Conservation (phyloP, 176 grass and related monocot species). For the Oryza punctata region DNA sequence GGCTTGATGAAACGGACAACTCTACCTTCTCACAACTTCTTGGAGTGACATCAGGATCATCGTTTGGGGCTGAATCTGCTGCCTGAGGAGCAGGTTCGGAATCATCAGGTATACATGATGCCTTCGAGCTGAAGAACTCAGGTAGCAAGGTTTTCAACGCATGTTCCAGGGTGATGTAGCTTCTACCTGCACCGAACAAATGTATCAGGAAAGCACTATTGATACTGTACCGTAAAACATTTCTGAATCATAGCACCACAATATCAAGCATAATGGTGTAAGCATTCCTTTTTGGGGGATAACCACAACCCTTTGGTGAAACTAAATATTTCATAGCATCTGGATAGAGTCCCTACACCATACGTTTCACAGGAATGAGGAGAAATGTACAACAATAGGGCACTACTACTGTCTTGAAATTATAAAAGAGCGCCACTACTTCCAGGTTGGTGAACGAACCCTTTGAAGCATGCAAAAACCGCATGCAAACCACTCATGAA, state of each 20-base stretch:
- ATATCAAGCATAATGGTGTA: neutral
- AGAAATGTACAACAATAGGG: neutral
- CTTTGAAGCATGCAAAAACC: neutral
- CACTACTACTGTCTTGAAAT: neutral
- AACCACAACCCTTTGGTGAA: neutral
- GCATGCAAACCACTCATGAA: neutral
- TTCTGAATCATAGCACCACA: neutral
- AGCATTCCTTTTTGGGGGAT: neutral
- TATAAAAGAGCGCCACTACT: neutral
- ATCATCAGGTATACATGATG: neutral
- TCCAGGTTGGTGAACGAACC: neutral
- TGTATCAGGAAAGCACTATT: neutral
- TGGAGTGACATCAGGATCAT: constrained; percentile 24
- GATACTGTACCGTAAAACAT: neutral
- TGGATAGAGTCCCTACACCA: neutral
- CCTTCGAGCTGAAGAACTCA: constrained; percentile 57
- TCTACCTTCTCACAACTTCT: constrained; percentile 26
- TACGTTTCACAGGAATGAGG: neutral
- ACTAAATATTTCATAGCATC: neutral
- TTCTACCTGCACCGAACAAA: constrained; percentile 29
- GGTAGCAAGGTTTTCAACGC: constrained; percentile 67
- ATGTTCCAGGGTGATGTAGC: constrained; percentile 65
- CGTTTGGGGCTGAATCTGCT: constrained; percentile 10
- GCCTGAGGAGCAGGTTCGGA: constrained; percentile 8
- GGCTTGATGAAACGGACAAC: neutral